Percentiles rank a stretch among this genome's conserved stretches.
Conservation (phyloP, 805 yeast genomes). For the Ogataea neopini region DNA sequence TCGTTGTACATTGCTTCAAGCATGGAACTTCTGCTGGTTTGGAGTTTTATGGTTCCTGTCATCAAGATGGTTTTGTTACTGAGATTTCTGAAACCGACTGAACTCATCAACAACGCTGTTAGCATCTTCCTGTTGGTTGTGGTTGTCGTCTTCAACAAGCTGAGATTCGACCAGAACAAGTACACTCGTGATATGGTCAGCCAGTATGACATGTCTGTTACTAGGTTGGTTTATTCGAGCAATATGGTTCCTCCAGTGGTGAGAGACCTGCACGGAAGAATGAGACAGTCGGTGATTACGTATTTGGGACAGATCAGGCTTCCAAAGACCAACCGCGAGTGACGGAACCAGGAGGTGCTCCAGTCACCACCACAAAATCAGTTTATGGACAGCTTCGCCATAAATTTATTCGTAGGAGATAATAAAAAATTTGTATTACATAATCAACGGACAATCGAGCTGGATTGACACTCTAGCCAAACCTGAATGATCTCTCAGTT, state of each 20-base stretch:
- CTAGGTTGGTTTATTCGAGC: conserved; percentile 35
- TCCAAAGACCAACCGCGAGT: not conserved
- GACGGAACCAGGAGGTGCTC: no score
- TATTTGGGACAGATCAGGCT: conserved; percentile 9
- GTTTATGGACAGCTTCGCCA: no score
- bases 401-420: no score
- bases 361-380: no score
- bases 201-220: conserved; percentile 46
- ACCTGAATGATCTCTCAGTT: no score
- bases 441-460: no score
- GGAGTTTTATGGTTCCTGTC: conserved; percentile 41
- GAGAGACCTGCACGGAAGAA: conserved; percentile 10
- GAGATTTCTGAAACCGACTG: conserved; percentile 33
- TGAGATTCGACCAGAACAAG: conserved; percentile 58
- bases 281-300: conserved; percentile 13
- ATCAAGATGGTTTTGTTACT: conserved; percentile 44
- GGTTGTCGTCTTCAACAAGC: conserved; percentile 56
- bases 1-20: conserved; percentile 46
- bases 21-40: conserved; percentile 45
- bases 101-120: conserved; percentile 31
- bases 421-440: no score
- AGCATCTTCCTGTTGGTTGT: conserved; percentile 42
- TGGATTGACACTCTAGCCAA: no score
- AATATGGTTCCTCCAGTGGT: conserved; percentile 39
- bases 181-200: conserved; percentile 52